Conservation (phyloP, 1,284 basidiomycete species). For the Tilletia setariae region DNA sequence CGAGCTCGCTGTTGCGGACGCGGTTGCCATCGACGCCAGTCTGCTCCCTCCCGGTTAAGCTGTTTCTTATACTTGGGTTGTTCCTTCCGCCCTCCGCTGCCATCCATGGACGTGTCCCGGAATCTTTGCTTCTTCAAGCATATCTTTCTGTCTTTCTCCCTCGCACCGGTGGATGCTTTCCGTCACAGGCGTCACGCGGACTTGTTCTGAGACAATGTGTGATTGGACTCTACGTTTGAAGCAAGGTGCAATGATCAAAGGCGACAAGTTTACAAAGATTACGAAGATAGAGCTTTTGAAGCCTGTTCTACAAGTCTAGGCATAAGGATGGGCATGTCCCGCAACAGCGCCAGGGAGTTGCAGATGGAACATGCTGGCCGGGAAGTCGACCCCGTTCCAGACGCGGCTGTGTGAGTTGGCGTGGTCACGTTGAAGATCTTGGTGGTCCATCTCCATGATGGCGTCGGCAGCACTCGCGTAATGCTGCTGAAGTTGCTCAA, state of each 20-base stretch:
- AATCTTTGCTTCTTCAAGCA: too few relatives aligned
- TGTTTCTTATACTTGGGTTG: not conserved
- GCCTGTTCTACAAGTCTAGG: not conserved
- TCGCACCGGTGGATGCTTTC: too few relatives aligned
- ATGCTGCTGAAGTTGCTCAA: too few relatives aligned
- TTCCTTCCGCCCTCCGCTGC: too few relatives aligned
- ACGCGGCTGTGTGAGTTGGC: not conserved
- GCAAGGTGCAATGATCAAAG: not conserved
- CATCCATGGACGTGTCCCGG: too few relatives aligned
- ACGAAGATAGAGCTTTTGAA: too few relatives aligned
- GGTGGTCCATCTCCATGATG: not conserved
- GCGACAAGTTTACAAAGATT: too few relatives aligned
- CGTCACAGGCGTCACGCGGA: too few relatives aligned
- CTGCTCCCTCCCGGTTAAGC: conserved; percentile 51
- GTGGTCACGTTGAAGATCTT: not conserved
- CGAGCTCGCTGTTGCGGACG: conserved; percentile 34
- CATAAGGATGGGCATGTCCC: conserved; percentile 10
- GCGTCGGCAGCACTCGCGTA: not conserved
- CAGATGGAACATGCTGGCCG: conserved; percentile 2
- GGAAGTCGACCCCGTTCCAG: conserved; percentile 4
- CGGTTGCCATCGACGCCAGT: conserved; percentile 45
- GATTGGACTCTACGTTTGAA: too few relatives aligned
- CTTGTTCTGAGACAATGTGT: too few relatives aligned
- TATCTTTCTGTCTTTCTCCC: too few relatives aligned
- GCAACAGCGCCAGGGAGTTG: not conserved